These are phyloP conservation scores for Tricholoma terreum DNA, from an alignment of 768 basidiomycete species.

Conservation along the genomic window DNA sequence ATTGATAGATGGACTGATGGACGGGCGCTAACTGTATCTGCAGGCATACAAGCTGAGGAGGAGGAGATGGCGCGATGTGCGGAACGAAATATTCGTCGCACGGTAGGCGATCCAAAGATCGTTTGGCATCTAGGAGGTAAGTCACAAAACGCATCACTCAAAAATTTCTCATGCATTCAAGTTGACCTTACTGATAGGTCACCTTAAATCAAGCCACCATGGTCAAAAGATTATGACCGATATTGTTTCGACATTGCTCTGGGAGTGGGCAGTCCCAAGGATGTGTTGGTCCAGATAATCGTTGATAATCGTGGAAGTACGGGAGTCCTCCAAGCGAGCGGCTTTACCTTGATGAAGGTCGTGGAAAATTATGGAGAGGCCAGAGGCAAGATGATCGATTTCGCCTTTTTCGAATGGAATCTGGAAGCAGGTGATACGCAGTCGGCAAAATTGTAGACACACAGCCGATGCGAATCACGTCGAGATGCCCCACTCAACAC, in stretches of 20 bases:
- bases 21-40: slow-evolving; percentile 12
- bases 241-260: slow-evolving; percentile 51
- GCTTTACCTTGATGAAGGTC: slow-evolving; percentile 42
- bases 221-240: slow-evolving; percentile 71
- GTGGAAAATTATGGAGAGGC: slow-evolving; percentile 29
- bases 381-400: slow-evolving; percentile 2
- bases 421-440: no score
- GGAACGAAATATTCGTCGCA: slow-evolving; percentile 39
- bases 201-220: slow-evolving; percentile 57
- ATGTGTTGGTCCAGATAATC: slow-evolving; percentile 51
- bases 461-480: no score
- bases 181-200: slow-evolving; percentile 39
- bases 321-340: slow-evolving; percentile 66
- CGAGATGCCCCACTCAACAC: no score
- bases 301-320: slow-evolving; percentile 57
- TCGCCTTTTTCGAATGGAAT: no score
- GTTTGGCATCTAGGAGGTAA: slow-evolving; percentile 62
- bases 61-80: slow-evolving; percentile 34
- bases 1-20: slow-evolving; percentile 25
- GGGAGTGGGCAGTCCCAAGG: slow-evolving; percentile 60
- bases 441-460: no score
- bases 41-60: slow-evolving; percentile 25
- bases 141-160: slow-evolving; percentile 12
- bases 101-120: slow-evolving; percentile 51
- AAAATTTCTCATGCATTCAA: not conserved